Conservation (phyloP, 2,329 filamentous ascomycete genomes). For the Allantophomopsis lycopodina region DNA sequence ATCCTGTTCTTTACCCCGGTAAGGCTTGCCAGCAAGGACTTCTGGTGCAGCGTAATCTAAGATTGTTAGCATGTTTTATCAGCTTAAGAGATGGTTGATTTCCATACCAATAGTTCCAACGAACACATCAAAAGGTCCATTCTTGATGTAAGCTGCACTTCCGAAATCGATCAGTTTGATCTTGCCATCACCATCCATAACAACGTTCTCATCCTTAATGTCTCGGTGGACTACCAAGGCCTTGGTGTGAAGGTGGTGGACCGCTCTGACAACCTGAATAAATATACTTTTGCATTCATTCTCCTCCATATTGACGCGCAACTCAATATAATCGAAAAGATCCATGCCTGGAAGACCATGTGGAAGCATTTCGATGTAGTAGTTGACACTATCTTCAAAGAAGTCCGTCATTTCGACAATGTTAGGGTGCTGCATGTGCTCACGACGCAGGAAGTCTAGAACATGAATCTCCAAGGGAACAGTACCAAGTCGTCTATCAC, state of each 20-base stretch:
- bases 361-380: slow-evolving; percentile 97
- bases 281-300: slow-evolving; percentile 90
- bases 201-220: slow-evolving; percentile 98
- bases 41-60: slow-evolving; percentile 97
- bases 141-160: slow-evolving; percentile 96
- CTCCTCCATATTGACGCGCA: slow-evolving; percentile 94
- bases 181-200: slow-evolving; percentile 85
- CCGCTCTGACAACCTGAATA: slow-evolving; percentile 75
- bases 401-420: slow-evolving; percentile 64
- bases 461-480: slow-evolving; percentile 97
- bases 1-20: slow-evolving; percentile 92
- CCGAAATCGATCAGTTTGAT: slow-evolving; percentile 99
- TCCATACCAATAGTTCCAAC: slow-evolving; percentile 85
- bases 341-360: slow-evolving; percentile 97
- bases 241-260: slow-evolving; percentile 84
- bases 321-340: slow-evolving; percentile 95
- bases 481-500: slow-evolving; percentile 82
- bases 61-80: slow-evolving; percentile 4
- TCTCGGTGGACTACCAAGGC: slow-evolving; percentile 91
- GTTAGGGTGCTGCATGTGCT: slow-evolving; percentile 51
- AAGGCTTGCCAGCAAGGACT: slow-evolving; percentile 82
- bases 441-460: slow-evolving; percentile 76
- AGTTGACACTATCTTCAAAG: slow-evolving; percentile 75
- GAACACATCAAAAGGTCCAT: slow-evolving; percentile 95
- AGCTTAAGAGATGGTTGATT: neutral